phyloP scores from a whole-genome alignment of 2,329 filamentous ascomycete genomes.

The Penicillium brasilianum region DNA sequence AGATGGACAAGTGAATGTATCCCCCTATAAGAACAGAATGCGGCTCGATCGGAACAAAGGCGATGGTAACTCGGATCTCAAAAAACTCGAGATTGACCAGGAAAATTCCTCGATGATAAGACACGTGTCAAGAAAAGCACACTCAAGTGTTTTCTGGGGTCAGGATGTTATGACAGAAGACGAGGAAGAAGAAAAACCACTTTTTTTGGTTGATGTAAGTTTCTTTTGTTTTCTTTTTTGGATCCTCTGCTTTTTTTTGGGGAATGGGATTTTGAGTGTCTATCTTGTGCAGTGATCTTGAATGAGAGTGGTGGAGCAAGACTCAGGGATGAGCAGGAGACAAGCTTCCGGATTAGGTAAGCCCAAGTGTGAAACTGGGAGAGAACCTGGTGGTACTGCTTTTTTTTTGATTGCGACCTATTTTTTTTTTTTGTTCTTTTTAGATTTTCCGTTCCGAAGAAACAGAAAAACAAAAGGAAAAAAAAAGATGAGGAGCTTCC shows the following conservation, averaged over 20 bases:
- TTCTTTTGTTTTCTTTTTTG: conserved; percentile 14
- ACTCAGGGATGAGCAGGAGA: conserved; percentile 17
- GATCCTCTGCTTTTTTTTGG: conserved; percentile 22
- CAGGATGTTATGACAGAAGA: conserved; percentile 11
- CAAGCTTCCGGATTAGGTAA: conserved; percentile 24
- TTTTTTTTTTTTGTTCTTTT: conserved; percentile 18
- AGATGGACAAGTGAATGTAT: conserved; percentile 99
- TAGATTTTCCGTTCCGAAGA: conserved; percentile 19
- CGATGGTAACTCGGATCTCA: conserved; percentile 20
- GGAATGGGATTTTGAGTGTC: conserved; percentile 25
- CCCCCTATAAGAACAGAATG: conserved; percentile 60
- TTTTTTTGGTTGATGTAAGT: conserved; percentile 24
- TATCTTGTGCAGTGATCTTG: conserved; percentile 35
- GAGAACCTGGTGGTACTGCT: conserved; percentile 6
- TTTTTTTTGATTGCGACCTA: conserved; percentile 5
- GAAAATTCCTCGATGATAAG: conserved; percentile 6
- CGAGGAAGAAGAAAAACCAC: conserved; percentile 8
- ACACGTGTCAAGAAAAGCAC: conserved; percentile 40
- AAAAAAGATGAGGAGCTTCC: conserved; percentile 18
- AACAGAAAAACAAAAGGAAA: conserved; percentile 16
- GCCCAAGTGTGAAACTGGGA: conserved; percentile 13
- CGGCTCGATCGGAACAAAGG: conserved; percentile 17
- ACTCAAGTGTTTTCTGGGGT: conserved; percentile 45
- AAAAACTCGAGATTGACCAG: conserved; percentile 10
- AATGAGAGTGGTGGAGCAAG: conserved; percentile 34